Base-by-base conservation (phyloP, 768 basidiomycete species). In the Suillus alpinus region DNA sequence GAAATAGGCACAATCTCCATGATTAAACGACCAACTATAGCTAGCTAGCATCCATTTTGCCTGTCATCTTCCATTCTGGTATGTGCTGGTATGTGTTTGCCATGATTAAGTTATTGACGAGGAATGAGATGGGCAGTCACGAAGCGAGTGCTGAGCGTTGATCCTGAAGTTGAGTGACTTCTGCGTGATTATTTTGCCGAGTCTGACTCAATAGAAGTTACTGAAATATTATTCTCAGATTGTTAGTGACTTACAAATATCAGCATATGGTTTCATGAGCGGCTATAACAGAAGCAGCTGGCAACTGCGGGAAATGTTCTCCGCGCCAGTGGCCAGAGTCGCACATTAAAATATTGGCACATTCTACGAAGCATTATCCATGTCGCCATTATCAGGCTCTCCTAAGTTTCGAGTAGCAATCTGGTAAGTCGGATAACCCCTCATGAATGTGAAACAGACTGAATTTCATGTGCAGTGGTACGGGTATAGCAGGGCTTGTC, bases 401-500 rank as follows among this genome's bases (percentile, higher is more conserved):
- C 49, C 58, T 20, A 62, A 60, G 49, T 59, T 62, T 59, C 40
- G 59, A 12, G 59, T 62, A 18, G 50, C 61, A 39, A 62, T 62
- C 49, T 61, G 58, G 61, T 62, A 23, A 43, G 37, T 18, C 8
- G 1, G 16, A 29, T 12, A 6, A 39, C 16, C 4, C 18, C 23
- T 55, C 23, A 26, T 23, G 34, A 18, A 6, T 3, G 16, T 16
- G 20, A 18, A 2, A 18, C 58, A 34, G 32, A 53, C 13, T 51
- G 26, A n/a, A 34, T 1, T 31, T 20, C 26, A 14, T 51, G 20
- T 16, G 23, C 50, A 62, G 61, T 23, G 61, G 61, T 14, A 29
- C 59, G 12, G 61, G 77, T 20, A 77, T 79, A 57, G 76, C 75
- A 36, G 78, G 79, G 12, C 66, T 81, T 18, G 71, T 75, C 0